Evolutionary conservation across 148 eudicot species (phyloP), one percentile per base, ranked within the genome.

Genomic region (Suaeda aralocaspica): DNA sequence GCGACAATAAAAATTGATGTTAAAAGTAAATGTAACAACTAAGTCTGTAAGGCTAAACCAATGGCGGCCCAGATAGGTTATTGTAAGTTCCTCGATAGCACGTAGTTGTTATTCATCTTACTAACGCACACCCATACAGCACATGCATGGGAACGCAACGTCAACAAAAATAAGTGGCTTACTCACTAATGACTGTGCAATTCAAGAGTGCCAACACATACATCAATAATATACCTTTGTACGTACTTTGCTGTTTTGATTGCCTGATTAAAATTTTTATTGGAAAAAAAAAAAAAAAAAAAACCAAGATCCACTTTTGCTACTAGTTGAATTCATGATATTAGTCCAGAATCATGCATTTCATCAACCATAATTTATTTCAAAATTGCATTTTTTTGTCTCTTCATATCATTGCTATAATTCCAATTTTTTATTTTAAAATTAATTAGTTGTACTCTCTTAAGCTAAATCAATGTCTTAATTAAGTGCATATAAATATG

Each of bases 151-250:
- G 19, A 26, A 61, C 8, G 15, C 16, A 46, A 66, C 51, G 10
- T 4, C n/a, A 60, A 33, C 21, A 14, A 44, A 65, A 16, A 26
- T 44, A n/a, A 46, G 52, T 15, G 36, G 34, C 55, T 66, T 66
- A 66, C 36, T 66, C 69, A 45, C 39, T 66, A 6, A 16, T 66
- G 69, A 66, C 55, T 66, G 44, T 66, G 69, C 69, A 66, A 8
- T 15, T 28, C 2, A 28, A 26, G 14, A 30, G 12, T 18, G 56
- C 56, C 69, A 66, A 26, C 69, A 66, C 24, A 49, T 31, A 6
- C 41, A 49, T 28, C 44, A 60, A 34, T 60, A 18, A 33, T 60
- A 19, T 34, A 57, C 6, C 14, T n/a, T n/a, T 57, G 34, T 57
- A 19, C 25, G 1, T 59, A 15, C 64, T 34, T 31, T 12, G 28